These are phyloP conservation scores for Boletus rubescentipes DNA, from an alignment of 768 basidiomycete genomes.

Conservation along the genomic window DNA sequence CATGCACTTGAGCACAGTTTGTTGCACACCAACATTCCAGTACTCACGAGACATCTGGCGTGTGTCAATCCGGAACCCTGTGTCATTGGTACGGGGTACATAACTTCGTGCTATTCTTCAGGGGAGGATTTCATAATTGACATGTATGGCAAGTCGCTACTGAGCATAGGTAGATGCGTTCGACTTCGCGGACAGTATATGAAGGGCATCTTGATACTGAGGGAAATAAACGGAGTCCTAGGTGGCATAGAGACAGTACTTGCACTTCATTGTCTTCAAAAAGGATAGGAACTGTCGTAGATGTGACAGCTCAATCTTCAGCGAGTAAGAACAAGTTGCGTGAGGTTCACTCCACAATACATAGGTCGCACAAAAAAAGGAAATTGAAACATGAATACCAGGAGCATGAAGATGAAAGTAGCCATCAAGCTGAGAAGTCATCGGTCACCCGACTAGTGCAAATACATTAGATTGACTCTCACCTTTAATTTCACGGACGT, in stretches of 20 bases:
- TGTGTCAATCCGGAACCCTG: slow-evolving; percentile 35
- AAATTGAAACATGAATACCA: slow-evolving; percentile 8
- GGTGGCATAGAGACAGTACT: slow-evolving; percentile 1
- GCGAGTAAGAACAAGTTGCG: slow-evolving; percentile 43
- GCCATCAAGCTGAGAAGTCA: slow-evolving; percentile 24
- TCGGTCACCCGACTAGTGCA: background rate
- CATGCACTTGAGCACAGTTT: background rate
- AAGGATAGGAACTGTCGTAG: slow-evolving; percentile 41
- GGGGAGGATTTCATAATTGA: slow-evolving; percentile 59
- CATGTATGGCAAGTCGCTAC: slow-evolving; percentile 46
- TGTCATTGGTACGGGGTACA: slow-evolving; percentile 42
- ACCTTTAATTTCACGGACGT: slow-evolving; percentile 27
- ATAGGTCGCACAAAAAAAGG: slow-evolving; percentile 17
- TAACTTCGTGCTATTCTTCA: slow-evolving; percentile 64
- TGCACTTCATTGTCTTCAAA: slow-evolving; percentile 49
- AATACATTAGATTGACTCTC: background rate
- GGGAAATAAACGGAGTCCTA: background rate
- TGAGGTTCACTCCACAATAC: slow-evolving; percentile 25
- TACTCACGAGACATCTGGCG: slow-evolving; percentile 51
- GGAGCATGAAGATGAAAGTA: slow-evolving; percentile 17
- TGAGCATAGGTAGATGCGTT: slow-evolving; percentile 53
- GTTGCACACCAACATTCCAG: background rate
- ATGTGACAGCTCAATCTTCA: slow-evolving; percentile 44
- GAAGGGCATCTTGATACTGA: slow-evolving; percentile 50
- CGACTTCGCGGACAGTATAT: slow-evolving; percentile 53